Conservation (phyloP, 805 yeast genomes). For the Zygosaccharomyces lentus region DNA sequence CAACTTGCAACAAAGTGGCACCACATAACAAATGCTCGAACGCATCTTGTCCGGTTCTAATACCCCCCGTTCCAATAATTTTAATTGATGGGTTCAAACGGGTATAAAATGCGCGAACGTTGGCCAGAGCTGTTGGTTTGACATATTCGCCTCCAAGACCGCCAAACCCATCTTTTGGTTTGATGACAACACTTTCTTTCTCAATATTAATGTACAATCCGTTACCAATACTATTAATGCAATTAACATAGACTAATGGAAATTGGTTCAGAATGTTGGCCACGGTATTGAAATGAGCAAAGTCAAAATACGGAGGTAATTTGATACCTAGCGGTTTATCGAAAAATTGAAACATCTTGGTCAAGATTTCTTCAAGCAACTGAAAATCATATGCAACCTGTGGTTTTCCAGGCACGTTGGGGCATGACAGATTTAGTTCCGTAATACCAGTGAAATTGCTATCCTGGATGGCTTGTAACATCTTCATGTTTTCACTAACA, state of each 20-base stretch:
- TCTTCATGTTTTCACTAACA: slow-evolving; percentile 25
- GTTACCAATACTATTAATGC: slow-evolving; percentile 32
- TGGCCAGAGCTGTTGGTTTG: slow-evolving; percentile 34
- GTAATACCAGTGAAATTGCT: slow-evolving; percentile 28
- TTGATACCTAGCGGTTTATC: slow-evolving; percentile 32
- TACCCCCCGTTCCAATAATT: slow-evolving; percentile 34
- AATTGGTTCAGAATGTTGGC: slow-evolving; percentile 27
- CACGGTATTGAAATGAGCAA: slow-evolving; percentile 32
- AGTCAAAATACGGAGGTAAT: slow-evolving; percentile 33
- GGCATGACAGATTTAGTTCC: slow-evolving; percentile 32
- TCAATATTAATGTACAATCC: slow-evolving; percentile 31
- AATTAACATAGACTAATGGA: slow-evolving; percentile 31
- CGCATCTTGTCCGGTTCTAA: slow-evolving; percentile 30
- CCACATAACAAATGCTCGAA: slow-evolving; percentile 34
- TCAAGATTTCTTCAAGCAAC: slow-evolving; percentile 23
- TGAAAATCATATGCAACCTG: slow-evolving; percentile 34
- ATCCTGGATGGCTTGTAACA: slow-evolving; percentile 26
- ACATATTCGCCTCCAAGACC: slow-evolving; percentile 35
- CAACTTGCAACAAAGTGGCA: slow-evolving; percentile 33
- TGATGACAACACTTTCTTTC: slow-evolving; percentile 30
- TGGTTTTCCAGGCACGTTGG: slow-evolving; percentile 36
- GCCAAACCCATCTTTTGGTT: slow-evolving; percentile 34
- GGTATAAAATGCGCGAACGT: slow-evolving; percentile 33
- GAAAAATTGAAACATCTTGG: slow-evolving; percentile 27
- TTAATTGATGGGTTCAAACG: slow-evolving; percentile 30